phyloP scores from a whole-genome alignment of 1,284 basidiomycete species.

The Austroboletus niveus region DNA sequence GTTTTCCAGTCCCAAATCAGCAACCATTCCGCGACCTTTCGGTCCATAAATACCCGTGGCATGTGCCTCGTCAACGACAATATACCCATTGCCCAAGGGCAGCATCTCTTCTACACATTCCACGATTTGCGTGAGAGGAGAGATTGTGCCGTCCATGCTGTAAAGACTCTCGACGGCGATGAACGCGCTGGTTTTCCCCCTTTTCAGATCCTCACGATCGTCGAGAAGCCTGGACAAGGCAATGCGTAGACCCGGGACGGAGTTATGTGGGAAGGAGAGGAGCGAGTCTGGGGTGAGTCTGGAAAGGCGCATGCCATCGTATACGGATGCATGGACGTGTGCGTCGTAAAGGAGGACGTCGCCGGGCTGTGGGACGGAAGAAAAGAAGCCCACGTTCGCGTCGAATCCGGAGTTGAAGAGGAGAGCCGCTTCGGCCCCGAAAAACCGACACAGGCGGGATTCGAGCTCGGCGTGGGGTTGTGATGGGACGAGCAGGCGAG shows the following conservation, averaged over 20 bases:
- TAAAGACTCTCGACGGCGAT: constrained; percentile 90
- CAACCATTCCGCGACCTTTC: constrained; percentile 71
- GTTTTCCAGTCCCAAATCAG: constrained; percentile 59
- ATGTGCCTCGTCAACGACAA: constrained; percentile 91
- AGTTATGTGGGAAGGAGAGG: constrained; percentile 75
- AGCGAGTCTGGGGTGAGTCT: constrained; percentile 43
- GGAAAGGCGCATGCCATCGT: constrained; percentile 82
- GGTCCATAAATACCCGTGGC: constrained; percentile 81
- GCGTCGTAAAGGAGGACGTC: constrained; percentile 87
- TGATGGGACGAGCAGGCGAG: constrained; percentile 84
- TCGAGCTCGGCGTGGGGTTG: constrained; percentile 70
- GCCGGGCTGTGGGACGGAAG: constrained; percentile 74
- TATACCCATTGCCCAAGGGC: constrained; percentile 59
- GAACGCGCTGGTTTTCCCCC: constrained; percentile 51
- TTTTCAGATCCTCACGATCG: constrained; percentile 38
- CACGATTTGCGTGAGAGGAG: constrained; percentile 70
- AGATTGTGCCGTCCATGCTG: constrained; percentile 94
- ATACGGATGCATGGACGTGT: constrained; percentile 89
- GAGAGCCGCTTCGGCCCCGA: constrained; percentile 65
- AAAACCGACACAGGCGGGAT: constrained; percentile 61
- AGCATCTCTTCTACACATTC: constrained; percentile 57
- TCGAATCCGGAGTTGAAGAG: constrained; percentile 96
- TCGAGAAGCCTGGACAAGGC: constrained; percentile 42
- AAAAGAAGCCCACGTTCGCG: constrained; percentile 89
- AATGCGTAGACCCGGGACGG: constrained; percentile 47